Conservation (phyloP, 1,139 yeast species). For the Petasospora fabianii region DNA sequence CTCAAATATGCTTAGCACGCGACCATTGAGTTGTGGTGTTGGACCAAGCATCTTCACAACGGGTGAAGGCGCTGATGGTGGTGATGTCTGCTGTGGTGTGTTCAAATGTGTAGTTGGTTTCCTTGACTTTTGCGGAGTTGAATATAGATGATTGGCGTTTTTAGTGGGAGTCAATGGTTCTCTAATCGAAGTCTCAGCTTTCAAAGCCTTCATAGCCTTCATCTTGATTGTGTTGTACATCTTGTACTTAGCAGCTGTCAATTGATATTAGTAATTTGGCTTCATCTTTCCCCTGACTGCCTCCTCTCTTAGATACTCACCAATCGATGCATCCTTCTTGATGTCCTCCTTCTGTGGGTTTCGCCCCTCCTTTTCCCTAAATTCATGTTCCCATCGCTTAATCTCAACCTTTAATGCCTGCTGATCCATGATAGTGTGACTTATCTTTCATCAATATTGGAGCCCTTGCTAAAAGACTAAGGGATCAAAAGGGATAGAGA, state of each 20-base stretch:
- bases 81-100: conserved; percentile 26
- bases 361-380: conserved; percentile 40
- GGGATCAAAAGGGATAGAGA: too few species aligned
- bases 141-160: conserved; percentile 5
- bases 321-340: conserved; percentile 41
- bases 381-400: conserved; percentile 61
- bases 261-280: neutral
- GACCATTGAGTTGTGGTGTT: conserved; percentile 72
- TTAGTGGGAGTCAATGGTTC: conserved; percentile 9
- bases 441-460: too few species aligned
- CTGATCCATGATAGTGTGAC: conserved; percentile 5
- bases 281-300: too few species aligned
- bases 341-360: conserved; percentile 54
- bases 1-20: conserved; percentile 65
- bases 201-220: conserved; percentile 12
- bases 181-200: conserved; percentile 1
- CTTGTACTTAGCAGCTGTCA: conserved; percentile 17
- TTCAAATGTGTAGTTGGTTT: conserved; percentile 2
- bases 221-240: conserved; percentile 13
- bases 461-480: too few species aligned
- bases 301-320: conserved; percentile 1
- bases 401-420: conserved; percentile 40
- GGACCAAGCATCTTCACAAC: conserved; percentile 53
- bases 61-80: conserved; percentile 17
- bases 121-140: conserved; percentile 3